Conservation (phyloP, 306 rosid genomes). For the Vicia sativa region DNA sequence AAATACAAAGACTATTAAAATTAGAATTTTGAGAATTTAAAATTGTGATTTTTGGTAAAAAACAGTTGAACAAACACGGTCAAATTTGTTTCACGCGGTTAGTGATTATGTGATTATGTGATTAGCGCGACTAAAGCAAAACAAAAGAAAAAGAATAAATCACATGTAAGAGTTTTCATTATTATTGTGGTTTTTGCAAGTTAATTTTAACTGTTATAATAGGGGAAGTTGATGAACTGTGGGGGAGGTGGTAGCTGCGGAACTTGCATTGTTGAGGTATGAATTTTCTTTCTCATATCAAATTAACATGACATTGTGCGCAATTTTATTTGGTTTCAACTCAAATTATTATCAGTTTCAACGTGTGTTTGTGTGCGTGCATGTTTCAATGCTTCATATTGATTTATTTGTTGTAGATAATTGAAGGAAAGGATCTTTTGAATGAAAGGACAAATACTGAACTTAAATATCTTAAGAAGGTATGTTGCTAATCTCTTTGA, state of each 20-base stretch:
- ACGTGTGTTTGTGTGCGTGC: too few relatives aligned
- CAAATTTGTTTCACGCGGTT: too few relatives aligned
- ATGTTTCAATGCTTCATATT: background rate
- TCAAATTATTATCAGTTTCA: too few relatives aligned
- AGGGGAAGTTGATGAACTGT: slow-evolving; percentile 97
- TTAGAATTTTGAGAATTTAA: too few relatives aligned
- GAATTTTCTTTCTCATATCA: background rate
- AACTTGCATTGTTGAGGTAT: slow-evolving; percentile 84
- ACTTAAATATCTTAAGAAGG: slow-evolving; percentile 86
- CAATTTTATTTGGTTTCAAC: too few relatives aligned
- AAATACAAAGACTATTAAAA: too few relatives aligned
- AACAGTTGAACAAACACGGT: too few relatives aligned
- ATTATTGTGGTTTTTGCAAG: background rate
- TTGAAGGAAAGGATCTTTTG: slow-evolving; percentile 76
- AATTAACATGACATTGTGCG: background rate
- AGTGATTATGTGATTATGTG: too few relatives aligned
- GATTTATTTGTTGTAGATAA: slow-evolving; percentile 55
- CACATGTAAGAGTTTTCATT: too few relatives aligned
- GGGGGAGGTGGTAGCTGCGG: slow-evolving; percentile 97
- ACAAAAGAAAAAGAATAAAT: too few relatives aligned
- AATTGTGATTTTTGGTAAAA: too few relatives aligned
- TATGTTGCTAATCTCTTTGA: slow-evolving; percentile 30
- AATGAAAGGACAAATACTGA: slow-evolving; percentile 94
- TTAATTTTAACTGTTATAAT: slow-evolving; percentile 14
- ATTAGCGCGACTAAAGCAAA: too few relatives aligned